Conservation (phyloP, 495 filamentous ascomycete species). For the Aspergillus panamensis region DNA sequence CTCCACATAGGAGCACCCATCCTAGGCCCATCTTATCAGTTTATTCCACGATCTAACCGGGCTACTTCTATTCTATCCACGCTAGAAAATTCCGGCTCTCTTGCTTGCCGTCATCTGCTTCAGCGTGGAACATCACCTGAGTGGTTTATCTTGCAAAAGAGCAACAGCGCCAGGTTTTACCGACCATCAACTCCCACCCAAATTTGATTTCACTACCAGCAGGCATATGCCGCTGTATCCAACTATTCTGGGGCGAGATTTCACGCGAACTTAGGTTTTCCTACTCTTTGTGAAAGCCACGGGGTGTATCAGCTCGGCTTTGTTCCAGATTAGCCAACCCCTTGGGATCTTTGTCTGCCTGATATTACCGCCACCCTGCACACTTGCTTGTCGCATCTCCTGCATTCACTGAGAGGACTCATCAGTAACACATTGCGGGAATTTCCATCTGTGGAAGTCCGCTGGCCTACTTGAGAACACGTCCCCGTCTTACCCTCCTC, state of each 20-base stretch:
- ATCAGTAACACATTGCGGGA: constrained; percentile 9
- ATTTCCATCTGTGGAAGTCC: not conserved
- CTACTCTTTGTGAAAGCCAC: not conserved
- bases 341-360: constrained; percentile 9
- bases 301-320: too few relatives aligned
- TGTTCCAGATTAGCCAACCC: not conserved
- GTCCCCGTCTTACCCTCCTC: not conserved
- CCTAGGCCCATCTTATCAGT: not conserved
- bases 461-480: not conserved
- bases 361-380: constrained; percentile 9
- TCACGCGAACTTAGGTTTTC: not conserved
- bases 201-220: not conserved
- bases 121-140: not conserved
- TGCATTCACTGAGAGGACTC: constrained; percentile 1
- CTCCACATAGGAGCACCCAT: not conserved
- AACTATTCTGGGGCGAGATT: not conserved
- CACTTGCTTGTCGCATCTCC: constrained; percentile 4
- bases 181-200: not conserved
- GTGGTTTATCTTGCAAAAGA: not conserved
- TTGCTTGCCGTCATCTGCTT: not conserved
- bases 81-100: not conserved
- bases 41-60: not conserved
- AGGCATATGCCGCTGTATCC: not conserved
- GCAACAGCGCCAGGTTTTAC: too few relatives aligned
- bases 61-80: not conserved